A percentile compares a stretch with the other conserved stretches of the same genome.
phyloP scores from a whole-genome alignment of 2,329 filamentous ascomycete genomes.

The Emericellopsis cladophorae region DNA sequence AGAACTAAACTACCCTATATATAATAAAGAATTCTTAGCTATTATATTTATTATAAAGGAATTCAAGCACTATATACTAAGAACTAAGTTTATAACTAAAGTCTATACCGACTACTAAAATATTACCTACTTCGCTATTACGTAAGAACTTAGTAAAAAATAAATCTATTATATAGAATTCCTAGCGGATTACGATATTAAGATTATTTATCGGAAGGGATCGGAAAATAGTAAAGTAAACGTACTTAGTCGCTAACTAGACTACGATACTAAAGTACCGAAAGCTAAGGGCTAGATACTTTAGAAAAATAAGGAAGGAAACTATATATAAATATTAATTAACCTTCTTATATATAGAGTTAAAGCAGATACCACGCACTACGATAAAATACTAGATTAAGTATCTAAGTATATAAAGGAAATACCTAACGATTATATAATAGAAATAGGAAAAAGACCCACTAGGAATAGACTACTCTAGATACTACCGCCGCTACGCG shows the following conservation, averaged over 20 bases:
- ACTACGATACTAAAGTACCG: constrained; percentile 1
- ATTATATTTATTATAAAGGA: constrained; percentile 3
- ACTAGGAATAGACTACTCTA: constrained; percentile 1
- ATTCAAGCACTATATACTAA: neutral
- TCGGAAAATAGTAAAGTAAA: constrained; percentile 5
- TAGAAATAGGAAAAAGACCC: constrained; percentile 1
- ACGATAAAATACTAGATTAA: neutral
- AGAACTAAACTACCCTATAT: constrained; percentile 1
- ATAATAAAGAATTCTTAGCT: constrained; percentile 3
- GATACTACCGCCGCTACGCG: constrained; percentile 1
- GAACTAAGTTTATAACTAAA: neutral
- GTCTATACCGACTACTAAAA: constrained; percentile 9
- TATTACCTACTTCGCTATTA: constrained; percentile 7
- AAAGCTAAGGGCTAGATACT: constrained; percentile 5
- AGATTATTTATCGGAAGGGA: constrained; percentile 6
- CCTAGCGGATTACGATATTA: constrained; percentile 6
- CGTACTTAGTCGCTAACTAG: constrained; percentile 2
- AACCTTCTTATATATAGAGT: neutral
- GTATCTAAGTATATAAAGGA: neutral
- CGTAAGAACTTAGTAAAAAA: constrained; percentile 6
- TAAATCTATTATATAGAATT: constrained; percentile 7
- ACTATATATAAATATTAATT: neutral
- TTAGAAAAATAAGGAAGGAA: neutral
- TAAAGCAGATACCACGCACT: neutral
- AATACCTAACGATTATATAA: constrained; percentile 1